A percentile compares a stretch with the other conserved stretches of the same genome.
Evolutionary conservation across 1,284 basidiomycete genomes (phyloP).

Genomic region (Microbotryum lychnidis-dioicae): DNA sequence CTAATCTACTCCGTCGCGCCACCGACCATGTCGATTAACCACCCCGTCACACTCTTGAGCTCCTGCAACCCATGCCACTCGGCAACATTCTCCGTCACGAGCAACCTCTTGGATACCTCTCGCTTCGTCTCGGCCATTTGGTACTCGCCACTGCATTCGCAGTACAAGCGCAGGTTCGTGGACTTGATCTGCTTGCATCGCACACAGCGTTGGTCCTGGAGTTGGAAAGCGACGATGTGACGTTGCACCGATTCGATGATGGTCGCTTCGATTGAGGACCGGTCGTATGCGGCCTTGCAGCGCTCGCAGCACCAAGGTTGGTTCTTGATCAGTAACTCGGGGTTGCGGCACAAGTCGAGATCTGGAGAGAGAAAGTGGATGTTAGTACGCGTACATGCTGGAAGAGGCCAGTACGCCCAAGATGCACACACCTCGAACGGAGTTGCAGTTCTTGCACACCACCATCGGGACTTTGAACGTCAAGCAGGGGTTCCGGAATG

Average conservation of each 20-base stretch:
- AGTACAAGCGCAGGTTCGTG: slow-evolving; percentile 76
- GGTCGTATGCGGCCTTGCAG: slow-evolving; percentile 84
- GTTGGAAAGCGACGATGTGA: slow-evolving; percentile 66
- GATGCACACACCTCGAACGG: slow-evolving; percentile 48
- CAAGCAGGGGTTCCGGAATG: slow-evolving; percentile 87
- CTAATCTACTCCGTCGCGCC: too few relatives aligned
- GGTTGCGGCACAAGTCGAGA: slow-evolving; percentile 91
- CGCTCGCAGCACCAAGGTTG: slow-evolving; percentile 41
- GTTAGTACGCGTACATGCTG: neutral
- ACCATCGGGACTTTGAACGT: slow-evolving; percentile 78
- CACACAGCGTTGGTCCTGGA: slow-evolving; percentile 71
- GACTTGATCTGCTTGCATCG: slow-evolving; percentile 83
- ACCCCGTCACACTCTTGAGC: slow-evolving; percentile 5
- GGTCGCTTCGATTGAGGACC: slow-evolving; percentile 71
- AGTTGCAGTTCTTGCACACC: slow-evolving; percentile 83
- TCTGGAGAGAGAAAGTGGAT: slow-evolving; percentile 5
- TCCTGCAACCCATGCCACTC: slow-evolving; percentile 28
- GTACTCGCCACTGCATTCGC: slow-evolving; percentile 79
- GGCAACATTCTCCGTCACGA: slow-evolving; percentile 32
- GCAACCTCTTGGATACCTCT: slow-evolving; percentile 21
- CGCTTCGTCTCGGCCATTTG: slow-evolving; percentile 47
- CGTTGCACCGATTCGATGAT: slow-evolving; percentile 68
- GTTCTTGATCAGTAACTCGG: slow-evolving; percentile 55
- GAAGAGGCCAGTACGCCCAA: neutral
- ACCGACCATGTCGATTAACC: too few relatives aligned